phyloP scores from a whole-genome alignment of 208 protist species.

The Acanthamoeba castellanii region DNA sequence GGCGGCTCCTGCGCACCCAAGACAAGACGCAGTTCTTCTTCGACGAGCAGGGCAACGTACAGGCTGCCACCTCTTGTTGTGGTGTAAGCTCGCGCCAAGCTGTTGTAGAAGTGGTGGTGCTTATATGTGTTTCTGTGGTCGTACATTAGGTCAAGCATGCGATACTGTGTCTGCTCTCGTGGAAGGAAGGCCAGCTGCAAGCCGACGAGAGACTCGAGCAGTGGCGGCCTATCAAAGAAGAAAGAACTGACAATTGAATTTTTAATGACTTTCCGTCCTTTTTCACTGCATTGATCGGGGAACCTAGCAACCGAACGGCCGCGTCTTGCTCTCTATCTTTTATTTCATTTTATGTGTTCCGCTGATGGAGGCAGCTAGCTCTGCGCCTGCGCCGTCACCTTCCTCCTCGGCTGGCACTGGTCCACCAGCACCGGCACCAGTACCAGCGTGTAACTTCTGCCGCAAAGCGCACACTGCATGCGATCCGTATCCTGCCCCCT shows the following conservation, averaged over 20 bases:
- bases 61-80: no score
- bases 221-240: background rate
- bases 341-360: no score
- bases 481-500: background rate
- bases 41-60: slow-evolving; percentile 7
- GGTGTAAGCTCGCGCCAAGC: background rate
- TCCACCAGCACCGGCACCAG: background rate
- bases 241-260: no score
- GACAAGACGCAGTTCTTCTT: slow-evolving; percentile 36
- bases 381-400: no score
- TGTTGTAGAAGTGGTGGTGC: no score
- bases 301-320: no score
- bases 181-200: background rate
- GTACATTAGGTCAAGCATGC: background rate
- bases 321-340: no score
- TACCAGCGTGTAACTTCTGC: slow-evolving; percentile 31
- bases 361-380: no score
- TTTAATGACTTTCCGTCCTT: no score
- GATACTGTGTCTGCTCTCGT: background rate
- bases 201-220: background rate
- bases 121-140: background rate
- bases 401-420: no score
- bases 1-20: background rate
- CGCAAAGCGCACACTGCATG: slow-evolving; percentile 24
- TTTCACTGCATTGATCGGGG: no score